phyloP scores from a whole-genome alignment of 192 early-diverging fungal species.

The Coemansia sp. region DNA sequence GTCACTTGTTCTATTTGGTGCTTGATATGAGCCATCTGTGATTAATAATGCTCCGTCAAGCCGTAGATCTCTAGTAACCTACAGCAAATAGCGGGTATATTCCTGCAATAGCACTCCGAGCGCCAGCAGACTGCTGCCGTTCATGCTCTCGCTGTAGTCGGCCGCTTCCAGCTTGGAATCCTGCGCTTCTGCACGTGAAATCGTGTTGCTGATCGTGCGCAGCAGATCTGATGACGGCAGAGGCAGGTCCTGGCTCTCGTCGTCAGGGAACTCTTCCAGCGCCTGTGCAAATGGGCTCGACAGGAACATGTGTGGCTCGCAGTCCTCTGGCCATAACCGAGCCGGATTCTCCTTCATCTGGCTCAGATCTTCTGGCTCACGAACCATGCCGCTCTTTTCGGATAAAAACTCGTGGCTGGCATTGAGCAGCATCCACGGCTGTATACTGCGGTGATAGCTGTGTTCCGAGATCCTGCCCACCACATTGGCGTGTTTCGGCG shows the following conservation, averaged over 20 bases:
- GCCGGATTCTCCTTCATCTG: constrained; percentile 15
- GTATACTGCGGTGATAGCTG: neutral
- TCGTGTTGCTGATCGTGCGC: constrained; percentile 24
- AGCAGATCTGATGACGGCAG: constrained; percentile 51
- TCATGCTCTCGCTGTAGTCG: constrained; percentile 24
- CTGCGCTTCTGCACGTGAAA: constrained; percentile 22
- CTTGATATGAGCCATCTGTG: too few species aligned
- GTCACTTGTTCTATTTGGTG: too few species aligned
- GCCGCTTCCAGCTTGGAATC: constrained; percentile 1
- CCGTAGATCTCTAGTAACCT: neutral
- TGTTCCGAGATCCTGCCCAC: neutral
- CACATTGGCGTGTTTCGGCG: neutral
- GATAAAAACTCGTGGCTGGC: constrained; percentile 26
- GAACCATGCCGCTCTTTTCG: constrained; percentile 4
- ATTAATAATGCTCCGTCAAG: too few species aligned
- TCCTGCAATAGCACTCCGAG: constrained; percentile 48
- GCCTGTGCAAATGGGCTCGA: constrained; percentile 6
- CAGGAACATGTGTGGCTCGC: neutral
- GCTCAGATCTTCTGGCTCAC: constrained; percentile 15
- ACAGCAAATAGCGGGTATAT: constrained; percentile 31
- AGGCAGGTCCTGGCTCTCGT: constrained; percentile 7
- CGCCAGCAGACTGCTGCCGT: constrained; percentile 46
- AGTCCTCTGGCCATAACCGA: neutral
- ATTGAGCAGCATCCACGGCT: constrained; percentile 13
- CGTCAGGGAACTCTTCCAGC: constrained; percentile 10